Evolutionary conservation across 192 early-diverging fungal genomes (phyloP).

Genomic region (Gryganskiella cystojenkinii): DNA sequence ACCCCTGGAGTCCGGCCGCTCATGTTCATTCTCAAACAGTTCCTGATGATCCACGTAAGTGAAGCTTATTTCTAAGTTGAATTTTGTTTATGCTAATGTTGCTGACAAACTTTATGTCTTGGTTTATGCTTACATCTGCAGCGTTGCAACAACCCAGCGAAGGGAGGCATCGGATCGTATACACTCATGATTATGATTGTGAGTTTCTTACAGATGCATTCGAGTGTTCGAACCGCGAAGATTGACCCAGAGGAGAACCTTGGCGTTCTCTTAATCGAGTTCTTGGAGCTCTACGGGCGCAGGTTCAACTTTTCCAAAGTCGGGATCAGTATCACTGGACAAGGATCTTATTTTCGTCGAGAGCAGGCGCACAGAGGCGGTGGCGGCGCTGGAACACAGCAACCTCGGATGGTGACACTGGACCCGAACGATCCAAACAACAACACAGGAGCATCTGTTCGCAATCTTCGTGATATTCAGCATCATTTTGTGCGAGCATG

Average conservation of each 20-base stretch:
- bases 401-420: too few relatives aligned
- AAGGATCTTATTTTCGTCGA: constrained; percentile 67
- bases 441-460: too few relatives aligned
- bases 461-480: too few relatives aligned
- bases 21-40: too few relatives aligned
- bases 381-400: too few relatives aligned
- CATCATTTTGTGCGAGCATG: too few relatives aligned
- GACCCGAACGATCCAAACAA: too few relatives aligned
- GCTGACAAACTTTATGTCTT: background rate
- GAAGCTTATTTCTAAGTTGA: background rate
- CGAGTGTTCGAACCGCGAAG: constrained; percentile 70
- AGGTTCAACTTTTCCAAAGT: constrained; percentile 76
- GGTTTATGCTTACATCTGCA: background rate
- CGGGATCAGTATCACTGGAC: constrained; percentile 69
- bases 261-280: constrained; percentile 90
- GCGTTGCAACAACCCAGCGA: constrained; percentile 86
- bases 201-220: constrained; percentile 90
- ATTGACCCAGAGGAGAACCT: constrained; percentile 79
- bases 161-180: constrained; percentile 91
- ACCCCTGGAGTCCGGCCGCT: too few relatives aligned
- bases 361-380: too few relatives aligned
- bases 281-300: constrained; percentile 92
- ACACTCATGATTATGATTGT: constrained; percentile 79
- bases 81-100: too few relatives aligned
- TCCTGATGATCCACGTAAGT: too few relatives aligned